Conservation (phyloP, 1,284 basidiomycete genomes). For the Megacollybia platyphylla region DNA sequence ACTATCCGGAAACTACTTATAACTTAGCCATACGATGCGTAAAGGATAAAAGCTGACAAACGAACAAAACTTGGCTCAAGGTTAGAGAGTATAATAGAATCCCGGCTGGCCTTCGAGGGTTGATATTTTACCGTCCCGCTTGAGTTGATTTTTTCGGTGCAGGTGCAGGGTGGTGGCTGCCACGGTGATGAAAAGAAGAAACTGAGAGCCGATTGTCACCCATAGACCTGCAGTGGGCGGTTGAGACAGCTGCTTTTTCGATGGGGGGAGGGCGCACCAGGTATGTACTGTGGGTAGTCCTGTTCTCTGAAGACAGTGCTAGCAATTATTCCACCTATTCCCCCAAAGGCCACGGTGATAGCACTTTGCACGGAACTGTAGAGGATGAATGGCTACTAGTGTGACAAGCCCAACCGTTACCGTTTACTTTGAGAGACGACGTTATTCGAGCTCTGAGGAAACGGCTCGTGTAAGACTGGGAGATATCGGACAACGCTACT, state of each 20-base stretch:
- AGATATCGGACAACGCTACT: neutral
- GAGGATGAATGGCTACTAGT: neutral
- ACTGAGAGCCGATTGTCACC: constrained; percentile 24
- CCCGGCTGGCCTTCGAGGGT: constrained; percentile 25
- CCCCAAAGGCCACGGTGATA: constrained; percentile 25
- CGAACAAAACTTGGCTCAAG: neutral
- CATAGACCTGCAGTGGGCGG: constrained; percentile 17
- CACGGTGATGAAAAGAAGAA: constrained; percentile 20
- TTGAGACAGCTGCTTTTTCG: neutral
- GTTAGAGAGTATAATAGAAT: constrained; percentile 28
- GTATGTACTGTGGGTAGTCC: constrained; percentile 8
- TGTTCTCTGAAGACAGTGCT: constrained; percentile 8
- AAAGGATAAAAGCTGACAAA: too few species aligned
- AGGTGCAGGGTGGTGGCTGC: constrained; percentile 20
- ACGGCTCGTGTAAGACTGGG: neutral
- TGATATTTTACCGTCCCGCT: constrained; percentile 19
- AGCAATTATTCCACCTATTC: constrained; percentile 18
- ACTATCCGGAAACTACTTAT: neutral
- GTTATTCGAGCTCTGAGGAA: constrained; percentile 25
- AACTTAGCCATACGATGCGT: neutral
- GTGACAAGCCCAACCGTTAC: constrained; percentile 7
- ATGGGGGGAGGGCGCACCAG: constrained; percentile 1
- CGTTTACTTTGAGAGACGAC: constrained; percentile 30
- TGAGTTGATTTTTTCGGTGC: constrained; percentile 19
- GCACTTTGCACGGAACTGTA: constrained; percentile 26